Evolutionary conservation across 2,329 filamentous ascomycete species (phyloP).

Genomic region (Fusarium caatingaense): DNA sequence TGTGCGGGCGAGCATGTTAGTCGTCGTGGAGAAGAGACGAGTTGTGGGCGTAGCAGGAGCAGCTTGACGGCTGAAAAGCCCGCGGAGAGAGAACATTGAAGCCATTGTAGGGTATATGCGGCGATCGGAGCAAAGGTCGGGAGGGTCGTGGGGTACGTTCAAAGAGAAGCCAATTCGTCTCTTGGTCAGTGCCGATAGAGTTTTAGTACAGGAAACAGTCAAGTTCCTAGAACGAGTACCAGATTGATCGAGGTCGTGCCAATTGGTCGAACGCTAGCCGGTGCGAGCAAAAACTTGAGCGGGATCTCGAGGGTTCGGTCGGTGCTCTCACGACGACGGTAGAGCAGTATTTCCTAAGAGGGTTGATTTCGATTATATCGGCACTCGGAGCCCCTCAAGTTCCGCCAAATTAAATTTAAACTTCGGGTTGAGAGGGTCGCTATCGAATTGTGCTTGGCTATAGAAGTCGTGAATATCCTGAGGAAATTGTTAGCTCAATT

Average conservation of each 20-base stretch:
- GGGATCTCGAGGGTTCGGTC: background rate
- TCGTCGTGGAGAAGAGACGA: slow-evolving; percentile 50
- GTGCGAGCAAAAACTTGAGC: background rate
- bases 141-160: background rate
- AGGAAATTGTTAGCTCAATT: slow-evolving; percentile 36
- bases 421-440: slow-evolving; percentile 13
- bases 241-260: background rate
- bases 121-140: background rate
- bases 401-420: background rate
- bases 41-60: slow-evolving; percentile 23
- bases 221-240: background rate
- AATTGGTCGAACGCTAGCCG: background rate
- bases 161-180: background rate
- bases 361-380: background rate
- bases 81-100: slow-evolving; percentile 47
- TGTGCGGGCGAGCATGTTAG: slow-evolving; percentile 48
- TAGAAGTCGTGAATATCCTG: slow-evolving; percentile 30
- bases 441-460: background rate
- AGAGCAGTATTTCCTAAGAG: too few relatives aligned
- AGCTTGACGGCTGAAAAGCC: slow-evolving; percentile 47
- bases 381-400: background rate
- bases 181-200: background rate
- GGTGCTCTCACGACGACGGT: background rate
- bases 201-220: background rate
- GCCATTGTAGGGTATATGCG: slow-evolving; percentile 41